A percentile compares a stretch with the other conserved stretches of the same genome.
Evolutionary conservation across 345 rosid species (phyloP).

Genomic region (Zanthoxylum bungeanum): DNA sequence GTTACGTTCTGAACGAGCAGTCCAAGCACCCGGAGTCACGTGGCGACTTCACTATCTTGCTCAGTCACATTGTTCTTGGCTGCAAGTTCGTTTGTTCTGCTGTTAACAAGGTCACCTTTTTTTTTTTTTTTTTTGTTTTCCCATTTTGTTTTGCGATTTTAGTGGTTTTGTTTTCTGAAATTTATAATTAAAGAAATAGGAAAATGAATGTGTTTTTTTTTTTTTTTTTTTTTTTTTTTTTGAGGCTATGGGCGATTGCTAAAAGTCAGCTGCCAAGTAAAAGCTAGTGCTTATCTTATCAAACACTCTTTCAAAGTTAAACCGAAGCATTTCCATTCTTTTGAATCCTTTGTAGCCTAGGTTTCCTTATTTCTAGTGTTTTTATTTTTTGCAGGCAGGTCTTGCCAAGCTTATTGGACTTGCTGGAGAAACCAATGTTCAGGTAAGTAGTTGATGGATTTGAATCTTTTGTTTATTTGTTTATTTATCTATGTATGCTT

Average conservation of each 20-base stretch:
- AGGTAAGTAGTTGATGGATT: slow-evolving; percentile 42
- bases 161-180: too few relatives aligned
- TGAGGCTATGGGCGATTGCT: too few relatives aligned
- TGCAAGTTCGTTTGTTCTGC: slow-evolving; percentile 98
- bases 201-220: not conserved
- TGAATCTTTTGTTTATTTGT: not conserved
- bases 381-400: slow-evolving; percentile 67
- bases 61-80: slow-evolving; percentile 91
- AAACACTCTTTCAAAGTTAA: too few relatives aligned
- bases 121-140: too few relatives aligned
- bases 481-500: not conserved
- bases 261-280: too few relatives aligned
- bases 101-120: slow-evolving; percentile 71
- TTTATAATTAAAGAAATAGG: not conserved
- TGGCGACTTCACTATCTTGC: slow-evolving; percentile 92
- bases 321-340: too few relatives aligned
- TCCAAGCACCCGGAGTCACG: slow-evolving; percentile 92
- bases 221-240: too few relatives aligned
- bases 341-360: too few relatives aligned
- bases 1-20: slow-evolving; percentile 84
- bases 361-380: too few relatives aligned
- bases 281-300: too few relatives aligned
- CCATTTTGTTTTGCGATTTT: not conserved
- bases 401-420: slow-evolving; percentile 93
- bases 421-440: slow-evolving; percentile 95